These are phyloP conservation scores for Liquidambar formosana DNA, from an alignment of 164 flowering plant species.

Conservation along the genomic window DNA sequence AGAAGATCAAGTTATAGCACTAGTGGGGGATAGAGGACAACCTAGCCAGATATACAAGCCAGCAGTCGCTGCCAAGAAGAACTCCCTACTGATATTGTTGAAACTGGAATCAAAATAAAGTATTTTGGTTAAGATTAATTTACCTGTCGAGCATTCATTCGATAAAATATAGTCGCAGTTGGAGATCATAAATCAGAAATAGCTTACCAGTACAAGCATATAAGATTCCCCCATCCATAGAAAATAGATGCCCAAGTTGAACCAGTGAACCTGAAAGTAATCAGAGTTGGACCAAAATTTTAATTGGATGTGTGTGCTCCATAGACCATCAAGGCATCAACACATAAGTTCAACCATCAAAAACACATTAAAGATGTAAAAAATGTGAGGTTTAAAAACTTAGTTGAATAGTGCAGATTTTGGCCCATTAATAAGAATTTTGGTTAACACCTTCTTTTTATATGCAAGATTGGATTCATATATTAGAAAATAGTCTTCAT, in stretches of 20 bases:
- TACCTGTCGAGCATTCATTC: neutral
- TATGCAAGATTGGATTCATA: too few relatives aligned
- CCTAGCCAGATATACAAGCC: constrained; percentile 79
- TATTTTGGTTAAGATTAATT: constrained; percentile 2
- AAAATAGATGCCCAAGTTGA: constrained; percentile 80
- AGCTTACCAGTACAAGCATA: constrained; percentile 71
- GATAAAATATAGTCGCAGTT: neutral
- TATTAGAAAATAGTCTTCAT: too few relatives aligned
- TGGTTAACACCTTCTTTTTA: too few relatives aligned
- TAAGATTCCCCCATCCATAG: constrained; percentile 86
- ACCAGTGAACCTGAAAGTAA: constrained; percentile 77
- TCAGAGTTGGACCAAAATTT: constrained; percentile 10
- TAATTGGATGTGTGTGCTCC: too few relatives aligned
- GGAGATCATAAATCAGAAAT: neutral
- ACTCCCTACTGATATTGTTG: constrained; percentile 67
- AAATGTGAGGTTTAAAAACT: neutral
- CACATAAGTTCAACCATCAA: neutral
- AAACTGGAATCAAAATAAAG: constrained; percentile 47
- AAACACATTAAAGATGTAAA: neutral
- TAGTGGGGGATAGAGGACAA: constrained; percentile 17
- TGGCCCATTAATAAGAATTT: too few relatives aligned
- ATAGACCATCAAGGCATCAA: neutral
- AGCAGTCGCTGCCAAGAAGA: constrained; percentile 73
- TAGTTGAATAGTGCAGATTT: too few relatives aligned
- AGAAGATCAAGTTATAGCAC: neutral